Evolutionary conservation across 257 asterid genomes (phyloP).

Genomic region (Striga asiatica): DNA sequence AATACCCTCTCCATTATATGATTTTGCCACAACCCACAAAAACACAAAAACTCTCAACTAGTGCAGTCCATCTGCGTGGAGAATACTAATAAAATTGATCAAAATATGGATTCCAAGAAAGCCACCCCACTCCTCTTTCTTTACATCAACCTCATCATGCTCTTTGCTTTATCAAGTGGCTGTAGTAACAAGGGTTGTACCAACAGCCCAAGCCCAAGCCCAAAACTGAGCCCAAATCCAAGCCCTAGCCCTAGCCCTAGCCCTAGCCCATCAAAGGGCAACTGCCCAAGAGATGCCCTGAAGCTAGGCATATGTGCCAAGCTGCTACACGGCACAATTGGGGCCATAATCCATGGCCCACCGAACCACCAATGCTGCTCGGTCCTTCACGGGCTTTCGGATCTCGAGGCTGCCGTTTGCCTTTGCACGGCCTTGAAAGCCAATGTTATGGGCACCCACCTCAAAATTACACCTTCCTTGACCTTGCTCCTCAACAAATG

Average conservation of each 20-base stretch:
- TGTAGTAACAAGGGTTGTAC: constrained; percentile 33
- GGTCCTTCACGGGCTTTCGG: constrained; percentile 46
- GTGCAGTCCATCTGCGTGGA: too few relatives aligned
- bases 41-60: too few relatives aligned
- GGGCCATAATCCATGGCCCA: constrained; percentile 43
- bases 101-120: constrained; percentile 46
- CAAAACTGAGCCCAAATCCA: too few relatives aligned
- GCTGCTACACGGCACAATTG: constrained; percentile 40
- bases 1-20: too few relatives aligned
- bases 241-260: constrained; percentile 18
- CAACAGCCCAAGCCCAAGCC: constrained; percentile 19
- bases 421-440: constrained; percentile 77
- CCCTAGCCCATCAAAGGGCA: constrained; percentile 31
- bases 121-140: constrained; percentile 27
- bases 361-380: constrained; percentile 62
- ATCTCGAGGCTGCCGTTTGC: constrained; percentile 60
- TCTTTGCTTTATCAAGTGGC: constrained; percentile 30
- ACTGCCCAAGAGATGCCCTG: constrained; percentile 56
- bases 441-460: constrained; percentile 50
- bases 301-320: constrained; percentile 59
- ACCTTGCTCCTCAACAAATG: constrained; percentile 61
- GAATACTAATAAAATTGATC: too few relatives aligned
- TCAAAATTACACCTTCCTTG: constrained; percentile 51
- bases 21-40: too few relatives aligned
- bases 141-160: constrained; percentile 32